A percentile compares a stretch with the other conserved stretches of the same genome.
Conservation (phyloP, 1,284 basidiomycete genomes). For the Ganoderma sinense region DNA sequence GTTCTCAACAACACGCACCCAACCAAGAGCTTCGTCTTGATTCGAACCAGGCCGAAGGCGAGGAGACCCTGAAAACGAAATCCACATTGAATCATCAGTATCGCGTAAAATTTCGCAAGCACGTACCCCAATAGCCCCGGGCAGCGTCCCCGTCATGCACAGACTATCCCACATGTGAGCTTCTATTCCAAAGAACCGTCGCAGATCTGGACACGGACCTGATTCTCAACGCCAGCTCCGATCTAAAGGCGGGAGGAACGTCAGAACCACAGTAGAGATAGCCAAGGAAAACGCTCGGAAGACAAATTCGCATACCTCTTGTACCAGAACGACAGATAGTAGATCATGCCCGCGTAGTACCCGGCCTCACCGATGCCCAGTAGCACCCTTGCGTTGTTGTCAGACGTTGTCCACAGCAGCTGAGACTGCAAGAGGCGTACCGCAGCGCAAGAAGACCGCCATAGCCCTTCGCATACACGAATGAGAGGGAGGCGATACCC, state of each 20-base stretch:
- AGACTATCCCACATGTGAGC: conserved; percentile 41
- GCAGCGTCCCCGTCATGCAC: conserved; percentile 61
- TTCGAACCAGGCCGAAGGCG: conserved; percentile 60
- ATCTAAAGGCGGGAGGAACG: conserved; percentile 37
- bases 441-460: conserved; percentile 53
- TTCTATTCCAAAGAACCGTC: background rate
- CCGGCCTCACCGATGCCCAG: conserved; percentile 60
- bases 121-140: conserved; percentile 60
- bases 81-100: background rate
- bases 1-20: conserved; percentile 44
- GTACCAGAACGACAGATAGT: conserved; percentile 63
- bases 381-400: conserved; percentile 37
- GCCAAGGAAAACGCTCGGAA: background rate
- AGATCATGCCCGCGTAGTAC: conserved; percentile 64
- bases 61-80: conserved; percentile 49
- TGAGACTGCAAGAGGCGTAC: conserved; percentile 36
- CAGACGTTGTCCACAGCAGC: background rate
- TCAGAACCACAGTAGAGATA: conserved; percentile 3
- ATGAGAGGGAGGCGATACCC: conserved; percentile 60
- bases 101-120: background rate
- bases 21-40: conserved; percentile 50
- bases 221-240: conserved; percentile 62
- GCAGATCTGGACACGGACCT: conserved; percentile 38
- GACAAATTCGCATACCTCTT: conserved; percentile 25
- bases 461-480: conserved; percentile 63